Base-by-base conservation (phyloP, 2,329 filamentous ascomycete genomes). In the Trichoderma simmonsii region DNA sequence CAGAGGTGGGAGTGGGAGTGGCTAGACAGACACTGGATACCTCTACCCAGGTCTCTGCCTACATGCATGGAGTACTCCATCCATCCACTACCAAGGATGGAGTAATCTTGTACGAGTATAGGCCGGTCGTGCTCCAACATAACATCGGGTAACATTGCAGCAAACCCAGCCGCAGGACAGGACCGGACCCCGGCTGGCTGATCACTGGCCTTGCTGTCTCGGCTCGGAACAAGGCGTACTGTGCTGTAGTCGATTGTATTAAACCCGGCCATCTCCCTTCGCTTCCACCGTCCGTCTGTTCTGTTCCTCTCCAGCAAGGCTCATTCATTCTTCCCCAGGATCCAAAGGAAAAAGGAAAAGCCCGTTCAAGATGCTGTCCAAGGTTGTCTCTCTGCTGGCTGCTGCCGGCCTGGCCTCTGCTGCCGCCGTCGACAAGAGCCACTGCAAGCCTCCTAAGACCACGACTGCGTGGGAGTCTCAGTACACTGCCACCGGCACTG, bases 401-500 rank as follows among this genome's bases (percentile, higher is more conserved):
- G 68, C 77, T 1, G 77, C 78, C 62, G 73, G 77, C 21, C 72
- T 78, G 43, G 77, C 73, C 32, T 71, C 76, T 6, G 81, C 77
- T 5, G 81, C 77, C 18, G 72, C 21, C n/a, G 36, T 60, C 39
- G 39, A 48, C 43, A 60, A 70, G 39, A 32, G 67, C 32, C n/a
- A 54, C 26, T 59, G 32, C 64, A 30, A 71, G 36, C 43, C 71
- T 34, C n/a, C 57, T 6, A 6, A 70, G 2, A 64, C 64, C 36
- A 69, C 62, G n/a, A 71, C 73, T 30, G 78, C 72, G 18, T 82
- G 81, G 81, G 81, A 81, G 75, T 81, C 80, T 28, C 74, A 73
- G 36, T 85, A 87, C 79, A 90, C 88, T 18, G 85, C 87, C 3
- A 90, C 88, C 4, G 82, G 80, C 30, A 78, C 85, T 21, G 79